Percentiles rank a stretch among this genome's conserved stretches.
Conservation (phyloP, 2,329 filamentous ascomycete species). For the Myriosclerotinia scirpicola region DNA sequence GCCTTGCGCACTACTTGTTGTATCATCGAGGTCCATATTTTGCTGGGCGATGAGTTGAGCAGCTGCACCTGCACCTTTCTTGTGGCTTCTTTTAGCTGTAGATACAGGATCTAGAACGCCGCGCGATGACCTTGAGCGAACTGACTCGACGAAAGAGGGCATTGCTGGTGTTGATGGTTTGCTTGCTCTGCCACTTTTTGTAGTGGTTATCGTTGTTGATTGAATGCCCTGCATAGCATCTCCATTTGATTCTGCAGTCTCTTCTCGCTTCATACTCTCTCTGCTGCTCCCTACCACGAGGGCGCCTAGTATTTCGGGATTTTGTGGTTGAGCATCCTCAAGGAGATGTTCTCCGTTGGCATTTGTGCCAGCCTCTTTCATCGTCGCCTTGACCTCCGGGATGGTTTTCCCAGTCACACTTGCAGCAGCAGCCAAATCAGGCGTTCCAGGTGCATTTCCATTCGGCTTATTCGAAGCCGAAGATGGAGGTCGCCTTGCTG, state of each 20-base stretch:
- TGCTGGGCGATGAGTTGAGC: constrained; percentile 39
- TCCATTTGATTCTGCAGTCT: constrained; percentile 50
- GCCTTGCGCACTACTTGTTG: constrained; percentile 46
- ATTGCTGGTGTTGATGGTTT: constrained; percentile 66
- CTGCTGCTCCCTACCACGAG: constrained; percentile 45
- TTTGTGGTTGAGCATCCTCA: constrained; percentile 41
- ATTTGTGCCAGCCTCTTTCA: constrained; percentile 49
- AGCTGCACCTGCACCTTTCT: constrained; percentile 52
- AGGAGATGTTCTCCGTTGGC: constrained; percentile 39
- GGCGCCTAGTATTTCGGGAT: constrained; percentile 36
- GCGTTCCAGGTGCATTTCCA: constrained; percentile 44
- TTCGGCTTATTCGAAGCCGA: constrained; percentile 63
- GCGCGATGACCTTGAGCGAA: constrained; percentile 54
- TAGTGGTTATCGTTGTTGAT: constrained; percentile 46
- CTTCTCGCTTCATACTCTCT: constrained; percentile 48
- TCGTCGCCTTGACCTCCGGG: constrained; percentile 53
- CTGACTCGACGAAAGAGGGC: constrained; percentile 57
- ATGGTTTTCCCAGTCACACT: constrained; percentile 39
- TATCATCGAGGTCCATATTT: constrained; percentile 48
- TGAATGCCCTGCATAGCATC: constrained; percentile 42
- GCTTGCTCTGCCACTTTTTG: constrained; percentile 65
- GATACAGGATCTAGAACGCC: constrained; percentile 41
- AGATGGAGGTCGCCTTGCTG: constrained; percentile 55
- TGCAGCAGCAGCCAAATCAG: constrained; percentile 38
- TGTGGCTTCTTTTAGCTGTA: constrained; percentile 56